phyloP scores from a whole-genome alignment of 2,329 filamentous ascomycete species.

The Cordyceps militaris region DNA sequence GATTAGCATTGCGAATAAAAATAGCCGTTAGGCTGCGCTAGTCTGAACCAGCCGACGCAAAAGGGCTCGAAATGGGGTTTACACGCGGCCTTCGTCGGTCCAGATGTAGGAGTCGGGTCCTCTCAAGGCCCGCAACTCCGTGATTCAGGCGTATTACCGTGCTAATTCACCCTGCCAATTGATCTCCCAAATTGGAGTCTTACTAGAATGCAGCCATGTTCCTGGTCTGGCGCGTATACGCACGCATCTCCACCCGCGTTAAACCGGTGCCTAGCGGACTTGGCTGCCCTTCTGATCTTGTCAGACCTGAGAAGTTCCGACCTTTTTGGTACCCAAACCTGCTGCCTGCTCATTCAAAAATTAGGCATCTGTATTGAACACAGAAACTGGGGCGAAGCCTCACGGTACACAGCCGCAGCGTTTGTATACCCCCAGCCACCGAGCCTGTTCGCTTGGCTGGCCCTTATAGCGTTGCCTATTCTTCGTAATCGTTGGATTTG shows the following conservation, averaged over 20 bases:
- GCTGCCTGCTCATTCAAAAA: not conserved
- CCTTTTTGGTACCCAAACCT: not conserved
- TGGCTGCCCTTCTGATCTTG: not conserved
- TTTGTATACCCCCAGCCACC: not conserved
- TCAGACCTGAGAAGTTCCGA: not conserved
- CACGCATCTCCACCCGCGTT: not conserved
- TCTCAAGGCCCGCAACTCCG: not conserved
- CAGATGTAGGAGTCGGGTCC: not conserved
- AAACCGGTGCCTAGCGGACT: not conserved
- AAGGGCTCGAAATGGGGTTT: not conserved
- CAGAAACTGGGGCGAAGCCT: not conserved
- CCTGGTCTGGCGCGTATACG: not conserved
- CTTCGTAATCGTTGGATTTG: not conserved
- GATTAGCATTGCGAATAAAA: conserved; percentile 3
- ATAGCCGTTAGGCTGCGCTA: not conserved
- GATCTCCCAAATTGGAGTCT: too few relatives aligned
- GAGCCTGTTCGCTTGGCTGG: not conserved
- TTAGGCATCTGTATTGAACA: not conserved
- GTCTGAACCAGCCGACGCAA: not conserved
- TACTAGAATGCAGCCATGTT: not conserved
- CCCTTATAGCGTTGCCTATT: not conserved
- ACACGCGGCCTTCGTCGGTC: not conserved
- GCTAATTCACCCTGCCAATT: not conserved
- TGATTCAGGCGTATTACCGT: not conserved
- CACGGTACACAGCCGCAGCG: not conserved